Conservation (phyloP, 768 basidiomycete genomes). For the Macrolepiota fuliginosa region DNA sequence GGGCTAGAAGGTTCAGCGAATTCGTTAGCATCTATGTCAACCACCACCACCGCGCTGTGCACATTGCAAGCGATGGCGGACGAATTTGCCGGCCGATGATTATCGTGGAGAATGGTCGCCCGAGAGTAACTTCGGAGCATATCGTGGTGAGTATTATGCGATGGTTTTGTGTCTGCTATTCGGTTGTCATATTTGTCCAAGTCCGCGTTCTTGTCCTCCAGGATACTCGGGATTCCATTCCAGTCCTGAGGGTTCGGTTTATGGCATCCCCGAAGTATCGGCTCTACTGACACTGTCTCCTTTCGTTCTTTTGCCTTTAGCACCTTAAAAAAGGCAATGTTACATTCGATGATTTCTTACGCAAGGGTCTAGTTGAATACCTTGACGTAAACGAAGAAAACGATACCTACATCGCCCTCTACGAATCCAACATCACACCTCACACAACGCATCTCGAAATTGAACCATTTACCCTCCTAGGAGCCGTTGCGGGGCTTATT, state of each 20-base stretch:
- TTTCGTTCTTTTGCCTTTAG: constrained; percentile 31
- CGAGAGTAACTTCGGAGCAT: constrained; percentile 79
- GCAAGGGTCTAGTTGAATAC: constrained; percentile 92
- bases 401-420: constrained; percentile 93
- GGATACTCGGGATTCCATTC: constrained; percentile 2
- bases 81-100: constrained; percentile 97
- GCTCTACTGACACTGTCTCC: background rate
- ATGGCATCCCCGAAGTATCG: background rate
- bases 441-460: constrained; percentile 96
- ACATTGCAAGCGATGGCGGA: constrained; percentile 96
- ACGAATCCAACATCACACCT: constrained; percentile 81
- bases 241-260: constrained; percentile 5
- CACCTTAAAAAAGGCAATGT: constrained; percentile 75
- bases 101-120: constrained; percentile 82
- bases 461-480: constrained; percentile 96
- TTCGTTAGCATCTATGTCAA: constrained; percentile 97
- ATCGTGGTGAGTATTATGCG: constrained; percentile 52
- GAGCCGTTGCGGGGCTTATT: constrained; percentile 96
- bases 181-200: background rate
- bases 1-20: constrained; percentile 90
- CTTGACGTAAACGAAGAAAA: constrained; percentile 99
- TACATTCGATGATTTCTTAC: constrained; percentile 92
- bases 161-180: background rate
- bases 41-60: constrained; percentile 90
- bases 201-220: constrained; percentile 8